phyloP scores from a whole-genome alignment of 805 yeast genomes.

The Metschnikowia cerradonensis region DNA sequence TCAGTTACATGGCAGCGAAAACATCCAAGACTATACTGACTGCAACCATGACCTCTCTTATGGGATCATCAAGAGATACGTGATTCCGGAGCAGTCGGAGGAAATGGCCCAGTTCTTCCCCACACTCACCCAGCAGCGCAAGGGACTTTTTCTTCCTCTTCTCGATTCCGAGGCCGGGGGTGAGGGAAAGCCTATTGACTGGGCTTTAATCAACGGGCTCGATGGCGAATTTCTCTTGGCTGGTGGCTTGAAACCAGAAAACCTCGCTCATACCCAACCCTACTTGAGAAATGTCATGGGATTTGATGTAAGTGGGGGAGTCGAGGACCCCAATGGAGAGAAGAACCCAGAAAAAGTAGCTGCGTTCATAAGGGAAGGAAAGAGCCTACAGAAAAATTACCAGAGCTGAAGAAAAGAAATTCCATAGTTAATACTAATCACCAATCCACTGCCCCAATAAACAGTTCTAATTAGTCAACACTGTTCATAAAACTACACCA shows the following conservation, averaged over 20 bases:
- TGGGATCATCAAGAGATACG: conserved; percentile 73
- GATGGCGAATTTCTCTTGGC: conserved; percentile 60
- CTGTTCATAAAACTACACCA: neutral
- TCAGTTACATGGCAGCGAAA: conserved; percentile 75
- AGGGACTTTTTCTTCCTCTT: conserved; percentile 51
- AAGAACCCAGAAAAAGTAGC: conserved; percentile 67
- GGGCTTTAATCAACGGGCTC: conserved; percentile 42
- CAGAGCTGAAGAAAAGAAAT: neutral
- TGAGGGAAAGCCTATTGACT: conserved; percentile 76
- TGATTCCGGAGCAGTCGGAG: conserved; percentile 50
- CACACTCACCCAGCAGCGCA: neutral
- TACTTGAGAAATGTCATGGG: conserved; percentile 66
- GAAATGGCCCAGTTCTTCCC: conserved; percentile 27
- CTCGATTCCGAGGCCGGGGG: conserved; percentile 92
- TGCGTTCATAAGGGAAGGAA: conserved; percentile 54
- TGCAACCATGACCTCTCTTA: conserved; percentile 35
- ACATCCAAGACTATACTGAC: conserved; percentile 49
- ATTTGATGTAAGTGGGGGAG: conserved; percentile 94
- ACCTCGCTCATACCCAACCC: conserved; percentile 52
- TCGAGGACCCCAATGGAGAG: conserved; percentile 64
- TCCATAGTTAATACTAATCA: neutral
- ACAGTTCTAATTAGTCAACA: too few relatives aligned
- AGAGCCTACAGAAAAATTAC: conserved; percentile 6
- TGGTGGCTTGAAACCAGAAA: conserved; percentile 82
- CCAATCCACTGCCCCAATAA: too few relatives aligned